These are phyloP conservation scores for Mycena chlorophos DNA, from an alignment of 768 basidiomycete genomes.

Conservation along the genomic window DNA sequence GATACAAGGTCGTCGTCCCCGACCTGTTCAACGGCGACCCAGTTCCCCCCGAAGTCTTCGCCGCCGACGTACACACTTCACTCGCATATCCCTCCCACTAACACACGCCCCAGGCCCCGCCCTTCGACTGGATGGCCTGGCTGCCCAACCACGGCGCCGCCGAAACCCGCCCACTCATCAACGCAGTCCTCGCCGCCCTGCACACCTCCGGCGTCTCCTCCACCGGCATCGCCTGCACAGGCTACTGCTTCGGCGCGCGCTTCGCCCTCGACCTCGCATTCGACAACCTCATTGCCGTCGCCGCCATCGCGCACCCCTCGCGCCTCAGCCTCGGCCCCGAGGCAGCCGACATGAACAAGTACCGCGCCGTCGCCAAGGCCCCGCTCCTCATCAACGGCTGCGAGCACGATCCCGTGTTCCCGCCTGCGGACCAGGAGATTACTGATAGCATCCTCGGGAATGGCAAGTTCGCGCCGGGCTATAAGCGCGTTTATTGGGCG, in stretches of 20 bases:
- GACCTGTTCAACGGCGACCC: conserved; percentile 25
- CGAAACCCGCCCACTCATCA: conserved; percentile 34
- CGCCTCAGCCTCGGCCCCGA: not conserved
- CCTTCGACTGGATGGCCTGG: conserved; percentile 36
- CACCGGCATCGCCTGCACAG: conserved; percentile 39
- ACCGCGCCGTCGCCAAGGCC: not conserved
- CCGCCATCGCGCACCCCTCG: conserved; percentile 31
- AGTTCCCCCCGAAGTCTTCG: conserved; percentile 7
- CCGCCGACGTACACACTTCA: conserved; percentile 2
- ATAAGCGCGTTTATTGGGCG: not conserved
- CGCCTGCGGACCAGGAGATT: not conserved
- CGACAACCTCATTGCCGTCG: conserved; percentile 27
- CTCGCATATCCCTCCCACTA: not conserved
- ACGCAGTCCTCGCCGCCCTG: conserved; percentile 33
- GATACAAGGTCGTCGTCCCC: conserved; percentile 31
- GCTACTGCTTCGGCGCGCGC: conserved; percentile 44
- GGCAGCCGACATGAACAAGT: not conserved
- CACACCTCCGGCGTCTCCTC: conserved; percentile 24
- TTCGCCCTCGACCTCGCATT: conserved; percentile 33
- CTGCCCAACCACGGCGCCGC: conserved; percentile 32
- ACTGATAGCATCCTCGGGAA: not conserved
- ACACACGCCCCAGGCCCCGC: not conserved
- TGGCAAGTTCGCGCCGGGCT: not conserved
- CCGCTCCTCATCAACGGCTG: not conserved
- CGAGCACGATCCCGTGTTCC: not conserved